Conservation (phyloP, 208 protist species). For the Leishmania turanica region DNA sequence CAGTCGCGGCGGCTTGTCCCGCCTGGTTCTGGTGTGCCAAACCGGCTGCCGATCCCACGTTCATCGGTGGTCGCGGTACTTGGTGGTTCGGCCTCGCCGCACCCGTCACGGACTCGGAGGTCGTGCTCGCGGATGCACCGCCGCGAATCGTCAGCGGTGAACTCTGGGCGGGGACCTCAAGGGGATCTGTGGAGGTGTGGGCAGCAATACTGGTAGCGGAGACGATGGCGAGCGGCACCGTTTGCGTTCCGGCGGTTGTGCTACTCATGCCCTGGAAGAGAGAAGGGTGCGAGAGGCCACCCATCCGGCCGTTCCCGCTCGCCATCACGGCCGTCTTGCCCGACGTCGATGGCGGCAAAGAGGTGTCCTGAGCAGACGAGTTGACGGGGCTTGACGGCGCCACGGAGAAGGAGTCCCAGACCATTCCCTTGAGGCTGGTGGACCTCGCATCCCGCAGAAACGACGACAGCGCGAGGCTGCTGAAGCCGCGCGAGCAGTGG, state of each 20-base stretch:
- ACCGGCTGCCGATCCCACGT: too few relatives aligned
- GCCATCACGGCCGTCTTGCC: background rate
- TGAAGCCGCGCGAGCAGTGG: slow-evolving; percentile 23
- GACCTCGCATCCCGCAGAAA: slow-evolving; percentile 21
- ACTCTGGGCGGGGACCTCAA: background rate
- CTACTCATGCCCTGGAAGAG: background rate
- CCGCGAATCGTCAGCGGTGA: background rate
- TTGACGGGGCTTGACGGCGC: background rate
- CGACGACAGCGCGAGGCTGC: slow-evolving; percentile 24
- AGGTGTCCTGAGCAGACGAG: background rate
- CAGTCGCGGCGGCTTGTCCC: background rate
- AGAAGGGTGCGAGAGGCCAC: background rate
- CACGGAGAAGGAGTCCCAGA: background rate
- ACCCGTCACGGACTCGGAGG: background rate
- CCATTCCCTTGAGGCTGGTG: background rate
- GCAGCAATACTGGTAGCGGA: background rate
- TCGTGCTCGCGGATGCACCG: background rate
- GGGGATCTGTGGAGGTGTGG: background rate
- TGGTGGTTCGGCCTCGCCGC: too few relatives aligned
- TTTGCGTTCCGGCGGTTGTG: background rate
- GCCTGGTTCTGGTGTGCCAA: too few relatives aligned
- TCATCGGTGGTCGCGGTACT: too few relatives aligned
- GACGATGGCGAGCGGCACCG: background rate
- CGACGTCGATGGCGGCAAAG: background rate
- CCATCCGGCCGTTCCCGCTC: background rate